Evolutionary conservation across 2,329 filamentous ascomycete genomes (phyloP).

Genomic region (Fusarium sp.): DNA sequence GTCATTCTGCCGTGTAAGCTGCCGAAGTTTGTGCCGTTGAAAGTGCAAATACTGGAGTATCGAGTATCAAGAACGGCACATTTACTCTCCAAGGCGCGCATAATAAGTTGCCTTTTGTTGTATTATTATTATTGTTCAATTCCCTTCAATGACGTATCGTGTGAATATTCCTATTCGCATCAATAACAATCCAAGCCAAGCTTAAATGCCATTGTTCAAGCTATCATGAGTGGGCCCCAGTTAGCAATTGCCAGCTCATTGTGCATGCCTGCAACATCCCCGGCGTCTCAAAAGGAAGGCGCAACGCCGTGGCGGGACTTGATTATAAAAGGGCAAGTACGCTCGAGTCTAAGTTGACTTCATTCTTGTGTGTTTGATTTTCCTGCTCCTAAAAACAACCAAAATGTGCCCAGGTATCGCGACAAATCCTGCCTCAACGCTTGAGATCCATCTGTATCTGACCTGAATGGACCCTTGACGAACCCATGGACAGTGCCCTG

Average conservation of each 20-base stretch:
- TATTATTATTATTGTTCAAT: not conserved
- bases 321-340: slow-evolving; percentile 37
- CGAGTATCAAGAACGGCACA: not conserved
- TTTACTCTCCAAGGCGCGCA: not conserved
- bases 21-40: not conserved
- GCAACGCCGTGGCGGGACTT: slow-evolving; percentile 28
- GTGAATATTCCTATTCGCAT: not conserved
- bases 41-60: not conserved
- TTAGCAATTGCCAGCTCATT: slow-evolving; percentile 45
- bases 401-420: not conserved
- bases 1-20: not conserved
- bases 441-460: slow-evolving; percentile 18
- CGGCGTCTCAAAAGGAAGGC: slow-evolving; percentile 24
- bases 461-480: slow-evolving; percentile 27
- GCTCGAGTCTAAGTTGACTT: slow-evolving; percentile 9
- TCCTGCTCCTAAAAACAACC: not conserved
- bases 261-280: slow-evolving; percentile 40
- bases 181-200: not conserved
- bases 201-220: slow-evolving; percentile 39
- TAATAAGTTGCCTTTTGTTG: not conserved
- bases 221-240: slow-evolving; percentile 40
- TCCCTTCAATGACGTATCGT: not conserved
- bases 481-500: slow-evolving; percentile 46
- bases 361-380: not conserved
- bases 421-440: not conserved